These are phyloP conservation scores for Tricladium varicosporioides DNA, from an alignment of 2,329 filamentous ascomycete genomes.

Conservation along the genomic window DNA sequence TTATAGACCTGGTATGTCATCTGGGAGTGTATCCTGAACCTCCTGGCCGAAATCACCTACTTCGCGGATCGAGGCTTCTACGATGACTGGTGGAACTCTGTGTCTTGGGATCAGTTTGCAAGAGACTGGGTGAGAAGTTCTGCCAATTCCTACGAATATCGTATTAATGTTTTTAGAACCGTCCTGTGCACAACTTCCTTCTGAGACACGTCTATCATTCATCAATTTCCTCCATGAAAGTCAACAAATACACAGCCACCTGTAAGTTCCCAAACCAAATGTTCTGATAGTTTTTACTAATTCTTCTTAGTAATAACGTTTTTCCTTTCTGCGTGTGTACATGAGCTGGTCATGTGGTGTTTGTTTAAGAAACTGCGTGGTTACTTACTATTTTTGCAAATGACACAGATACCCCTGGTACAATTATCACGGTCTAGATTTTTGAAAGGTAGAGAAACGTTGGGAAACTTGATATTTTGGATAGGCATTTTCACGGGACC, in stretches of 20 bases:
- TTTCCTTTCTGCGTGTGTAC: slow-evolving; percentile 63
- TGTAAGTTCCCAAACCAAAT: slow-evolving; percentile 23
- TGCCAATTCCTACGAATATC: background rate
- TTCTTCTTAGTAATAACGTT: slow-evolving; percentile 59
- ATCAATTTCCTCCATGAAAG: slow-evolving; percentile 69
- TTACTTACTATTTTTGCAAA: slow-evolving; percentile 70
- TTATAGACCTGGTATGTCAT: slow-evolving; percentile 72
- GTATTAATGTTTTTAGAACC: slow-evolving; percentile 44
- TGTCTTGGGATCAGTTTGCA: slow-evolving; percentile 74
- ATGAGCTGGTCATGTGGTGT: slow-evolving; percentile 79
- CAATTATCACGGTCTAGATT: slow-evolving; percentile 64
- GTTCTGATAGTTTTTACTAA: background rate
- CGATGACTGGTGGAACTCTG: slow-evolving; percentile 61
- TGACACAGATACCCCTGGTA: slow-evolving; percentile 72
- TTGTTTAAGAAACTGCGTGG: slow-evolving; percentile 76
- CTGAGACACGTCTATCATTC: slow-evolving; percentile 77
- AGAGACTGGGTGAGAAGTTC: slow-evolving; percentile 58
- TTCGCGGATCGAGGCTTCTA: slow-evolving; percentile 78
- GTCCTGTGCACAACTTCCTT: slow-evolving; percentile 76
- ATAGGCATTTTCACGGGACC: slow-evolving; percentile 67
- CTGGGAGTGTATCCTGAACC: slow-evolving; percentile 73
- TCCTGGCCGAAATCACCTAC: slow-evolving; percentile 71
- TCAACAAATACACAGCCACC: slow-evolving; percentile 69
- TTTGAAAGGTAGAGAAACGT: slow-evolving; percentile 57
- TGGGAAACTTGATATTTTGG: slow-evolving; percentile 79